Percentiles rank a stretch among this genome's conserved stretches.
phyloP scores from a whole-genome alignment of 176 grass and related monocot genomes.

The Rhipidocladum racemiflorum region DNA sequence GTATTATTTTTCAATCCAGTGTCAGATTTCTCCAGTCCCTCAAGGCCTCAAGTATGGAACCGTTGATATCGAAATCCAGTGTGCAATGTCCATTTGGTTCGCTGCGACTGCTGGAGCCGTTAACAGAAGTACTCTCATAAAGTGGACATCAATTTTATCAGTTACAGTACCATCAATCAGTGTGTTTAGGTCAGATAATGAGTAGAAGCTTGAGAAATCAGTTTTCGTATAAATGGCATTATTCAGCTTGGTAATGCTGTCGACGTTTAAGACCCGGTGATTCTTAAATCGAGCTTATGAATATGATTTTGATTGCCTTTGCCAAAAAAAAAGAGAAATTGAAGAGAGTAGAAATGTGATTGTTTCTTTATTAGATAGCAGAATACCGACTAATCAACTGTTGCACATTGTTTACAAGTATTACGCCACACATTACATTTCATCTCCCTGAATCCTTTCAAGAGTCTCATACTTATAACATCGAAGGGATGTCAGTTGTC shows the following conservation, averaged over 20 bases:
- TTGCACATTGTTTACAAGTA: no score
- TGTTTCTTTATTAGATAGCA: no score
- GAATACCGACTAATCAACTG: no score
- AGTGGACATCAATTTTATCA: constrained; percentile 47
- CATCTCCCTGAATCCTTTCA: no score
- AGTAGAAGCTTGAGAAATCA: constrained; percentile 57
- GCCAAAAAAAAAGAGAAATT: no score
- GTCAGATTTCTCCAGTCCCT: constrained; percentile 63
- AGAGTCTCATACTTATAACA: no score
- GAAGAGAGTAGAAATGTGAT: no score
- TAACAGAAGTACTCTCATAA: constrained; percentile 54
- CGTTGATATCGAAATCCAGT: constrained; percentile 81
- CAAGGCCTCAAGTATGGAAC: constrained; percentile 70
- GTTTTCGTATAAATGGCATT: constrained; percentile 53
- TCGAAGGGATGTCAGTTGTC: no score
- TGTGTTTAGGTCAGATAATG: constrained; percentile 50
- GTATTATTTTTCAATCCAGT: constrained; percentile 65
- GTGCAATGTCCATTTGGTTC: constrained; percentile 49
- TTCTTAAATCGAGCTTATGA: no score
- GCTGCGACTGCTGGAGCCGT: constrained; percentile 41
- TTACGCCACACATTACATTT: no score
- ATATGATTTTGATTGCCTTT: no score
- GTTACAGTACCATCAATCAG: constrained; percentile 44
- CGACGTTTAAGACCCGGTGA: no score
- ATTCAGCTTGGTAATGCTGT: constrained; percentile 55